These are phyloP conservation scores for Lepidium didymum DNA, from an alignment of 345 rosid species.

Conservation along the genomic window DNA sequence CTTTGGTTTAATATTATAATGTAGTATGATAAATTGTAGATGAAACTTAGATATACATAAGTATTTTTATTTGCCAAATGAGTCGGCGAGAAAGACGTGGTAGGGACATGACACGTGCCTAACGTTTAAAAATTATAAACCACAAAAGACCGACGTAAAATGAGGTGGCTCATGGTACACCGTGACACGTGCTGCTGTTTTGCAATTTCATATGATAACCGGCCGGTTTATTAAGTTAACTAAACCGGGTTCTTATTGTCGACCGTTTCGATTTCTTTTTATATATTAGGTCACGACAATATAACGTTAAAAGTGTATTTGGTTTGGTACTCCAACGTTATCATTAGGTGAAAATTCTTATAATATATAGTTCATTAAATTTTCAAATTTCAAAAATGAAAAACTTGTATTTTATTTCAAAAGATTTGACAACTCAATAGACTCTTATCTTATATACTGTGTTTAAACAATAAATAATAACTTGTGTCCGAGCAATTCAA, in stretches of 20 bases:
- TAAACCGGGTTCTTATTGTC: background rate
- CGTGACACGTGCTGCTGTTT: conserved; percentile 17
- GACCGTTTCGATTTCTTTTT: background rate
- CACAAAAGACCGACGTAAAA: conserved; percentile 15
- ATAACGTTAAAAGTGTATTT: background rate
- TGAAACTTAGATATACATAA: background rate
- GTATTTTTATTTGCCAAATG: background rate
- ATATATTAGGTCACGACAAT: background rate
- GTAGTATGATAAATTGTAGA: background rate
- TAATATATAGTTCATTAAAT: background rate
- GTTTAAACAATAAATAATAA: background rate
- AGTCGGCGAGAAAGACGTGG: conserved; percentile 22
- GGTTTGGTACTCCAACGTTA: background rate
- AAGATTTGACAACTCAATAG: background rate
- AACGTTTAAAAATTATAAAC: background rate
- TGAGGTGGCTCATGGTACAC: conserved; percentile 8
- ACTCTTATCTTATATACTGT: background rate
- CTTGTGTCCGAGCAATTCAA: background rate
- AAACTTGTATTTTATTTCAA: background rate
- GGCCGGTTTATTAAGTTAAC: background rate
- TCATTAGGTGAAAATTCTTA: background rate
- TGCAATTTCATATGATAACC: background rate
- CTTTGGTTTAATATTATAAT: background rate
- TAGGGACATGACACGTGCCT: conserved; percentile 20
- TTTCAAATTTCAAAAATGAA: background rate